Evolutionary conservation across 352 stramenopile genomes (phyloP).

Genomic region (Chrysophaeum taylorii): DNA sequence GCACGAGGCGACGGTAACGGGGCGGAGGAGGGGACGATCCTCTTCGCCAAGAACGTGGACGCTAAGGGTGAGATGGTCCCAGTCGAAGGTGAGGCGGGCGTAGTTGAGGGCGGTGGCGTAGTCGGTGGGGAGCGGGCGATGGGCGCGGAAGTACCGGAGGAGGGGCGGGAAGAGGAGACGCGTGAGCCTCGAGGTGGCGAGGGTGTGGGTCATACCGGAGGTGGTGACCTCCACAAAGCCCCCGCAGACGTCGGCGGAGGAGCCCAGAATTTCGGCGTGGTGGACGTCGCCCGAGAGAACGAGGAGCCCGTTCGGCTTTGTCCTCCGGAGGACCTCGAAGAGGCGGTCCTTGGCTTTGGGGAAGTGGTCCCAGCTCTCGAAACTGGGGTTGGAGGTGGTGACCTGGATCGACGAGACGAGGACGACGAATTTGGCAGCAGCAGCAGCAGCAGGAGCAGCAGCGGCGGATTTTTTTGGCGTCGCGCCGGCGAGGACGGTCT

Average conservation of each 20-base stretch:
- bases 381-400: conserved; percentile 52
- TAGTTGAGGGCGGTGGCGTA: background rate
- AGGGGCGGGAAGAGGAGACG: background rate
- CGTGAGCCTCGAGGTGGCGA: background rate
- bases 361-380: conserved; percentile 62
- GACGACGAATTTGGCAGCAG: conserved; percentile 19
- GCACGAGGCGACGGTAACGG: no score
- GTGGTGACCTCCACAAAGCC: conserved; percentile 22
- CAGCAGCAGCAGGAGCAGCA: background rate
- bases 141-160: background rate
- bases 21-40: no score
- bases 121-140: background rate
- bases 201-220: conserved; percentile 22
- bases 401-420: conserved; percentile 57
- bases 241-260: background rate
- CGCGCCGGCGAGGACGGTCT: conserved; percentile 29
- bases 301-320: conserved; percentile 29
- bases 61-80: no score
- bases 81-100: background rate
- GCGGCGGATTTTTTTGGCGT: conserved; percentile 2
- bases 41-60: no score
- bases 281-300: conserved; percentile 61
- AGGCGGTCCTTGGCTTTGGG: conserved; percentile 40
- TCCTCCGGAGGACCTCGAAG: conserved; percentile 30
- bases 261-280: conserved; percentile 49